Evolutionary conservation across 441 rosid genomes (phyloP).

Genomic region (Populus hybrid): DNA sequence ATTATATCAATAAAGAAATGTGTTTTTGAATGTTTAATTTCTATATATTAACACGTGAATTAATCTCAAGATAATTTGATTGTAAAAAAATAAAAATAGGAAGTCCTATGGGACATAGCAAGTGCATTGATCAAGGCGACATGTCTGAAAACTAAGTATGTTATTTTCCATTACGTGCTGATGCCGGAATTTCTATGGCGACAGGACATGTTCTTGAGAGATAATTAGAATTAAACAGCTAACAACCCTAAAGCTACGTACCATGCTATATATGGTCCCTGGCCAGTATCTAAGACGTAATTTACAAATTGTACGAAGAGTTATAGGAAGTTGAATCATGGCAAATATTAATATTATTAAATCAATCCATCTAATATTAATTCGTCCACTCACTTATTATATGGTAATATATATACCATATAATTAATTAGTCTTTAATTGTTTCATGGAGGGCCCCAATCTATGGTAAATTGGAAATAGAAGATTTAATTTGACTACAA

Average conservation of each 20-base stretch:
- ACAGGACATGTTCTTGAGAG: slow-evolving; percentile 24
- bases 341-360: background rate
- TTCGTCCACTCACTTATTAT: background rate
- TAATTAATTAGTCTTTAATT: background rate
- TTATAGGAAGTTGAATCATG: background rate
- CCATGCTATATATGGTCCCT: slow-evolving; percentile 26
- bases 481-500: background rate
- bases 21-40: too few relatives aligned
- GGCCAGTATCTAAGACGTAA: slow-evolving; percentile 3
- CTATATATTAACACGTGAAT: too few relatives aligned
- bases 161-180: background rate
- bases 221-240: slow-evolving; percentile 23
- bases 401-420: background rate
- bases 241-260: slow-evolving; percentile 25
- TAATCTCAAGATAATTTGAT: too few relatives aligned
- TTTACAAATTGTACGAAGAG: slow-evolving; percentile 5
- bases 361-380: background rate
- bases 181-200: slow-evolving; percentile 13
- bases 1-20: too few relatives aligned
- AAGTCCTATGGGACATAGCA: too few relatives aligned
- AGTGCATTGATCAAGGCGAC: too few relatives aligned
- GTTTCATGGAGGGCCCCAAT: background rate
- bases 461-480: background rate
- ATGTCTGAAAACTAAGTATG: background rate
- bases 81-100: too few relatives aligned